These are phyloP conservation scores for Globisporangium mamillatum DNA, from an alignment of 352 stramenopile genomes.

Conservation along the genomic window DNA sequence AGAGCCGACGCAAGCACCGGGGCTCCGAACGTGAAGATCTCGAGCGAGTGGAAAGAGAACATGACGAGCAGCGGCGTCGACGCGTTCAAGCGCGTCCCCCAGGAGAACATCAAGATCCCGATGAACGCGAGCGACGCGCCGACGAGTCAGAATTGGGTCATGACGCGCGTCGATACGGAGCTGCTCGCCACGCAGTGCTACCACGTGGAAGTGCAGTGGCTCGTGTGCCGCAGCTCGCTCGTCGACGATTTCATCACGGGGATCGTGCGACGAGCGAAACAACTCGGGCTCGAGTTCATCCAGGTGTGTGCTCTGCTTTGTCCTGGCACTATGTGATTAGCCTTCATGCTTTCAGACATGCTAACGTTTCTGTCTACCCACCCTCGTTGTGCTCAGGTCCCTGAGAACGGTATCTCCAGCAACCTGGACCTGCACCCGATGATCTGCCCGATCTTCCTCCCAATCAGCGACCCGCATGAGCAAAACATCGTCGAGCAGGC, in stretches of 20 bases:
- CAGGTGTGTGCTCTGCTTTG: slow-evolving; percentile 28
- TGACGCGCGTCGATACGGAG: slow-evolving; percentile 74
- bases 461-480: slow-evolving; percentile 39
- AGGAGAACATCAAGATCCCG: slow-evolving; percentile 72
- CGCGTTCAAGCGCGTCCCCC: slow-evolving; percentile 65
- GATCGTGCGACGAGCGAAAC: slow-evolving; percentile 69
- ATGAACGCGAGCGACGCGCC: slow-evolving; percentile 60
- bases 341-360: not conserved
- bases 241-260: slow-evolving; percentile 79
- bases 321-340: not conserved
- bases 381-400: slow-evolving; percentile 1
- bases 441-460: slow-evolving; percentile 73
- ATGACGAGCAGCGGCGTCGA: slow-evolving; percentile 44
- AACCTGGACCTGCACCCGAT: slow-evolving; percentile 79
- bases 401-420: slow-evolving; percentile 74
- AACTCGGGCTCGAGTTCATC: slow-evolving; percentile 70
- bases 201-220: slow-evolving; percentile 85
- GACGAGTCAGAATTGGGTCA: slow-evolving; percentile 82
- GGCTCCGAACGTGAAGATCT: slow-evolving; percentile 57
- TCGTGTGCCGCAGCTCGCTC: slow-evolving; percentile 77
- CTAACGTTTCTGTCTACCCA: not conserved
- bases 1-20: slow-evolving; percentile 52
- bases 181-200: slow-evolving; percentile 62
- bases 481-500: slow-evolving; percentile 59
- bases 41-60: slow-evolving; percentile 41